Percentiles rank a stretch among this genome's conserved stretches.
Evolutionary conservation across 2,329 filamentous ascomycete species (phyloP).

Genomic region (Trematosphaeria pertusa): DNA sequence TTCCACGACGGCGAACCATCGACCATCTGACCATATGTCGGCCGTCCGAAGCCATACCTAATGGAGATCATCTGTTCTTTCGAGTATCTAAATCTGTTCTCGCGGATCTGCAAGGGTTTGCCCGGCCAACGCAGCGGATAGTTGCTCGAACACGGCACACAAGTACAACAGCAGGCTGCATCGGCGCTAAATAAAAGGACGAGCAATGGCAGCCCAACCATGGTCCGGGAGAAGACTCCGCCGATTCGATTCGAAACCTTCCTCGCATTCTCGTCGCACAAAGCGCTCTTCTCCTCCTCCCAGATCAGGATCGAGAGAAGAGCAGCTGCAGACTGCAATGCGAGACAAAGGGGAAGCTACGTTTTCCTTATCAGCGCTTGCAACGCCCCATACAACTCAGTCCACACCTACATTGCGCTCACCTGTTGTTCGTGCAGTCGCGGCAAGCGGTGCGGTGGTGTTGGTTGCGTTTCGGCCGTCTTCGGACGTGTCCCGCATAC

Average conservation of each 20-base stretch:
- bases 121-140: conserved; percentile 24
- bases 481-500: conserved; percentile 18
- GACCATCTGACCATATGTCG: conserved; percentile 17
- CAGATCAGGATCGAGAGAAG: neutral
- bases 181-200: conserved; percentile 17
- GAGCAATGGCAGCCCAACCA: conserved; percentile 21
- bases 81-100: conserved; percentile 11
- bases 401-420: neutral
- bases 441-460: conserved; percentile 4
- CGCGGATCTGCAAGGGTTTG: conserved; percentile 14
- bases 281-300: conserved; percentile 34
- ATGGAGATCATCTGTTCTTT: conserved; percentile 4
- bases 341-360: conserved; percentile 1
- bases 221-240: conserved; percentile 6
- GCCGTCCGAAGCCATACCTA: neutral
- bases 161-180: conserved; percentile 25
- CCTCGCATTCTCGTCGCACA: conserved; percentile 16
- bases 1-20: conserved; percentile 21
- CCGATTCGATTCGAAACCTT: conserved; percentile 12
- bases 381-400: neutral
- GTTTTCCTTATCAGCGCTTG: neutral
- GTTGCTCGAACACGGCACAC: conserved; percentile 24
- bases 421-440: conserved; percentile 3
- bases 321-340: conserved; percentile 3
- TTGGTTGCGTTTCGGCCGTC: conserved; percentile 7